Evolutionary conservation across 169 alveolate species (phyloP).

Genomic region (Toxoplasma gondii): DNA sequence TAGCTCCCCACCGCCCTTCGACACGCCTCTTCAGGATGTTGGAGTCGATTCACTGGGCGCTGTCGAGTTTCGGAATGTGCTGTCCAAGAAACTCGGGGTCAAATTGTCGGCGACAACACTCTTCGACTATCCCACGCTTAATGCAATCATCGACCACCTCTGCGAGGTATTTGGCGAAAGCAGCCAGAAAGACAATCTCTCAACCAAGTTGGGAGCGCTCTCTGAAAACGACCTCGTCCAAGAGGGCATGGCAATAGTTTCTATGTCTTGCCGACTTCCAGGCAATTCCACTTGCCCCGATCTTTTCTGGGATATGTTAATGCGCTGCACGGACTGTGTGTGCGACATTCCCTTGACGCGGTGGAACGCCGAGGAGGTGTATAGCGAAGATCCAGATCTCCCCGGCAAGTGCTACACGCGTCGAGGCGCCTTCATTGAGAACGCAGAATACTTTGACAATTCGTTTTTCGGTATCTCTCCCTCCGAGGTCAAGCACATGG

Average conservation of each 20-base stretch:
- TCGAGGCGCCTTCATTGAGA: conserved; percentile 72
- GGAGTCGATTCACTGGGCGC: conserved; percentile 85
- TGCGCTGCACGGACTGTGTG: conserved; percentile 65
- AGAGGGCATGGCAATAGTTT: conserved; percentile 64
- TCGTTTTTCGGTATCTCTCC: conserved; percentile 65
- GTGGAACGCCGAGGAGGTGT: conserved; percentile 71
- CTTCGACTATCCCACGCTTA: conserved; percentile 76
- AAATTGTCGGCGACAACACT: conserved; percentile 73
- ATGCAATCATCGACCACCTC: conserved; percentile 66
- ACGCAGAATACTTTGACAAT: conserved; percentile 71
- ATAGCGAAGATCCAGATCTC: conserved; percentile 70
- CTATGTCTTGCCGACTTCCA: conserved; percentile 72
- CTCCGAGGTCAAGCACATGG: conserved; percentile 74
- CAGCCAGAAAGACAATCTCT: neutral
- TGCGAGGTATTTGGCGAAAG: conserved; percentile 37
- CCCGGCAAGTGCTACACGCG: conserved; percentile 70
- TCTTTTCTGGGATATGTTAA: conserved; percentile 68
- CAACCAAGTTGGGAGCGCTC: neutral
- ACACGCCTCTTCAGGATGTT: conserved; percentile 71
- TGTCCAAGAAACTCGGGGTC: conserved; percentile 69
- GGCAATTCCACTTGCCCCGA: conserved; percentile 66
- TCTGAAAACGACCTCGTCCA: conserved; percentile 9
- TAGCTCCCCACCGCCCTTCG: conserved; percentile 57
- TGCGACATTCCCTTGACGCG: conserved; percentile 72
- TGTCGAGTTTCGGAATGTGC: conserved; percentile 78